Percentiles rank a stretch among this genome's conserved stretches.
Evolutionary conservation across 2,329 filamentous ascomycete species (phyloP).

Genomic region (Colletotrichum brevisporum): DNA sequence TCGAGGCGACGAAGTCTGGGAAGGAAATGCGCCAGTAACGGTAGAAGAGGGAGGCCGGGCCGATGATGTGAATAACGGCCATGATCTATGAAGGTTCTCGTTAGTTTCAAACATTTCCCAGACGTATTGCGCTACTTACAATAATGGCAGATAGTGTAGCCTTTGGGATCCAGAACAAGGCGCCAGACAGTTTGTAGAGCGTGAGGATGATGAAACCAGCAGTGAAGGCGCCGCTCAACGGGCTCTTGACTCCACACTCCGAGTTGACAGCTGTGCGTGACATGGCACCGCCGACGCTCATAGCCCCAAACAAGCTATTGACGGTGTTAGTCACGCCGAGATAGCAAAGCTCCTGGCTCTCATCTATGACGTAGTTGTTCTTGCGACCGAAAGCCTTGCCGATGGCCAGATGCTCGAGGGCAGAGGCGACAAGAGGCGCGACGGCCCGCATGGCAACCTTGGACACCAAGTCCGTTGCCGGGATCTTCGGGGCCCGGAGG

Average conservation of each 20-base stretch:
- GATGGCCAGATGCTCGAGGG: slow-evolving; percentile 75
- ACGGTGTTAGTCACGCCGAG: slow-evolving; percentile 74
- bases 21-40: slow-evolving; percentile 75
- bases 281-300: slow-evolving; percentile 77
- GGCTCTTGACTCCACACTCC: slow-evolving; percentile 73
- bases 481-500: slow-evolving; percentile 64
- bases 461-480: slow-evolving; percentile 62
- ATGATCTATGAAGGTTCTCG: slow-evolving; percentile 60
- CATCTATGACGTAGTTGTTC: slow-evolving; percentile 74
- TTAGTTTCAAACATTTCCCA: slow-evolving; percentile 3
- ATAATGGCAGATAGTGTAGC: slow-evolving; percentile 76
- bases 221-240: slow-evolving; percentile 72
- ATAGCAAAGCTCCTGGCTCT: slow-evolving; percentile 76
- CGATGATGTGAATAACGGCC: slow-evolving; percentile 74
- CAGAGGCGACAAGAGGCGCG: slow-evolving; percentile 72
- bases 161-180: slow-evolving; percentile 78
- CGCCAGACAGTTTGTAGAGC: slow-evolving; percentile 72
- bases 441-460: slow-evolving; percentile 69
- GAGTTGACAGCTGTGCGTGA: slow-evolving; percentile 78
- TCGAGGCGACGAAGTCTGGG: slow-evolving; percentile 74
- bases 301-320: slow-evolving; percentile 75
- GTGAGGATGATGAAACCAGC: slow-evolving; percentile 73
- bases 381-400: slow-evolving; percentile 73
- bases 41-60: slow-evolving; percentile 71
- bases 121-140: slow-evolving; percentile 45